Evolutionary conservation across 1,139 yeast species (phyloP), one percentile per base, ranked within the genome.

Genomic region (Nakaseomyces bracarensis): DNA sequence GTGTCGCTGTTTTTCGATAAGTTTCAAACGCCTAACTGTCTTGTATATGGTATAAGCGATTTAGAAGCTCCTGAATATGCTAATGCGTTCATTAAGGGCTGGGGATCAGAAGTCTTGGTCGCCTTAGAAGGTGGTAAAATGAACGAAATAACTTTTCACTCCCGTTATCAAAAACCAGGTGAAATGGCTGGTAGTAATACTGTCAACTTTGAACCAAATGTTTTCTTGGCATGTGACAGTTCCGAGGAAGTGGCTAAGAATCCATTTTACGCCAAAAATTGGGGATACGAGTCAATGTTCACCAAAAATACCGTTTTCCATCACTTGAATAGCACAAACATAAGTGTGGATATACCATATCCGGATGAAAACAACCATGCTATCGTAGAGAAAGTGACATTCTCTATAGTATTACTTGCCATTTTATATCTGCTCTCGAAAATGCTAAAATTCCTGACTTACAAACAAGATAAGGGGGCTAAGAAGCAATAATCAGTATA

Each of bases 191-290:
- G 47, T 46, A 11, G 51, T 35, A 58, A 53, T 20, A 41, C 44
- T 3, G 50, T 66, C 26, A 53, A 64, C 2, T 60, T 64, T 22
- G 47, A 63, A 40, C 77, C 79, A 3, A 49, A 54, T 3, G 59
- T 74, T 2, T 74, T 73, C 48, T 67, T 71, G 67, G 77, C 75
- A 0, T 75, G 80, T 54, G 68, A 65, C 42, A 44, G 49, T 15
- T 36, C 49, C 15, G 43, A 51, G 38, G 53, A 54, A 38, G 50
- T 64, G 31, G 38, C 49, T 33, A 49, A 54, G 46, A 64, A 64
- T 29, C 66, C 69, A 15, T 66, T 68, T 36, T 72, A 70, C 44
- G 46, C 57, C 3, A 60, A 53, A 29, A 53, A 53, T 5, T 41
- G 69, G 15, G 75, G 75, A 3, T 64, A 65, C 43, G 76, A 72